Evolutionary conservation across 495 filamentous ascomycete species (phyloP).

Genomic region (Podospora bellae-mahoneyi): DNA sequence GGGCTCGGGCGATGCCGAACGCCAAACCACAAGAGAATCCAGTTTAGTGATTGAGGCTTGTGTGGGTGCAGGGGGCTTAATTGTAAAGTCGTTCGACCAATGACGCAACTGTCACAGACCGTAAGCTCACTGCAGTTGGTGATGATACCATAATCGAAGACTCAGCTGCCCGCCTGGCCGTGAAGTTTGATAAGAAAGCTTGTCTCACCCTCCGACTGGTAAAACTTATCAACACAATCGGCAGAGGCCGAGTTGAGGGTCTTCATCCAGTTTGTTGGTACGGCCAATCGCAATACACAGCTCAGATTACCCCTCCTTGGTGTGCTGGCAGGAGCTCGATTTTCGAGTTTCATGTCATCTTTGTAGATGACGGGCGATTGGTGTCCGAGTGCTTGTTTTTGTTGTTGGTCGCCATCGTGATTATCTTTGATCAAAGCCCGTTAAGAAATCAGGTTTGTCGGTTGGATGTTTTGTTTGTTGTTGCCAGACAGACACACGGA

Average conservation of each 20-base stretch:
- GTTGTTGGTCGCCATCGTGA: not conserved
- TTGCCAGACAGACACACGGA: not conserved
- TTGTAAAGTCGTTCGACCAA: not conserved
- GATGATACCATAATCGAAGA: not conserved
- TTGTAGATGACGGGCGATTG: conserved; percentile 19
- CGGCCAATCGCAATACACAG: not conserved
- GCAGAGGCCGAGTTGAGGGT: not conserved
- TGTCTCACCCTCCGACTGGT: not conserved
- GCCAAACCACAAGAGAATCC: not conserved
- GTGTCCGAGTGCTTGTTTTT: conserved; percentile 4
- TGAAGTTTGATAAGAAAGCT: not conserved
- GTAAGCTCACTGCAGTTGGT: not conserved
- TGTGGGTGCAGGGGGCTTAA: not conserved
- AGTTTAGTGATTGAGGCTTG: not conserved
- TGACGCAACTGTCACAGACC: not conserved
- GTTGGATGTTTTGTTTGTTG: not conserved
- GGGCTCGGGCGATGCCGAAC: not conserved
- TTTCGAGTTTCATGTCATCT: conserved; percentile 26
- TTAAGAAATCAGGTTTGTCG: conserved; percentile 5
- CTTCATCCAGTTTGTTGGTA: not conserved
- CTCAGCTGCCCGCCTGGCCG: not conserved
- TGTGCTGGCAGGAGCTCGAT: conserved; percentile 28
- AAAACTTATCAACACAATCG: not conserved
- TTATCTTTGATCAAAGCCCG: not conserved
- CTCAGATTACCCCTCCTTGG: conserved; percentile 30